A percentile compares a stretch with the other conserved stretches of the same genome.
Conservation (phyloP, 2,329 filamentous ascomycete species). For the Trichoderma sp. region DNA sequence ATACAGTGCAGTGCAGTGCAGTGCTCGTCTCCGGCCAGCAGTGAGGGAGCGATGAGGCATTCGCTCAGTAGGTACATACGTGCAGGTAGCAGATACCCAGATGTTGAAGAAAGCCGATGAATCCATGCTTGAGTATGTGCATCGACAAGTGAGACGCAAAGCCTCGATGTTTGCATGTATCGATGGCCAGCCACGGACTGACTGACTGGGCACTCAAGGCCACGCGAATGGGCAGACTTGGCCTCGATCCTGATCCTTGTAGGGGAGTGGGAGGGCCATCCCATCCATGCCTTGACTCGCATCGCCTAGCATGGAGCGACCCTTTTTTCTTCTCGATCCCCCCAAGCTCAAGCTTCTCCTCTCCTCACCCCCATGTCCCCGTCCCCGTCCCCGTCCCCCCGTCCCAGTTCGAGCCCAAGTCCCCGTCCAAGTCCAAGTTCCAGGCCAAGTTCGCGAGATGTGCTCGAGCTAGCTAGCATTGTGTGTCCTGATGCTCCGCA, state of each 20-base stretch:
- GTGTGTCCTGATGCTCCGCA: slow-evolving; percentile 2
- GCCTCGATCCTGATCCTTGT: slow-evolving; percentile 1
- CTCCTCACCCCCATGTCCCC: background rate
- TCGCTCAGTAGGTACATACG: too few relatives aligned
- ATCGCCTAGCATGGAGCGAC: slow-evolving; percentile 15
- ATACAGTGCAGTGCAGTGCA: background rate
- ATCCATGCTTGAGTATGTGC: background rate
- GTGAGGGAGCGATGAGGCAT: too few relatives aligned
- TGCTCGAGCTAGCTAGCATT: slow-evolving; percentile 4
- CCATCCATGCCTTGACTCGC: slow-evolving; percentile 11
- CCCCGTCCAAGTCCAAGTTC: background rate
- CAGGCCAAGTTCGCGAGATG: slow-evolving; percentile 10
- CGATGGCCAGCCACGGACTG: background rate
- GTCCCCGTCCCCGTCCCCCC: too few relatives aligned
- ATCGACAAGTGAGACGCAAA: background rate
- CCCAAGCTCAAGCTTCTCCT: background rate
- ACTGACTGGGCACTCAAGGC: background rate
- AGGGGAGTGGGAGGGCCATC: slow-evolving; percentile 15
- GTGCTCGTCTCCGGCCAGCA: background rate
- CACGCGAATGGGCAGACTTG: background rate
- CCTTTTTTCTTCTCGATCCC: slow-evolving; percentile 4
- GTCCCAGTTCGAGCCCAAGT: background rate
- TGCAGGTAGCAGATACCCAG: too few relatives aligned
- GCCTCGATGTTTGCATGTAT: background rate
- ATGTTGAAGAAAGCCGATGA: too few relatives aligned